These are phyloP conservation scores for Diplodia corticola DNA, from an alignment of 2,329 filamentous ascomycete genomes.

Conservation along the genomic window DNA sequence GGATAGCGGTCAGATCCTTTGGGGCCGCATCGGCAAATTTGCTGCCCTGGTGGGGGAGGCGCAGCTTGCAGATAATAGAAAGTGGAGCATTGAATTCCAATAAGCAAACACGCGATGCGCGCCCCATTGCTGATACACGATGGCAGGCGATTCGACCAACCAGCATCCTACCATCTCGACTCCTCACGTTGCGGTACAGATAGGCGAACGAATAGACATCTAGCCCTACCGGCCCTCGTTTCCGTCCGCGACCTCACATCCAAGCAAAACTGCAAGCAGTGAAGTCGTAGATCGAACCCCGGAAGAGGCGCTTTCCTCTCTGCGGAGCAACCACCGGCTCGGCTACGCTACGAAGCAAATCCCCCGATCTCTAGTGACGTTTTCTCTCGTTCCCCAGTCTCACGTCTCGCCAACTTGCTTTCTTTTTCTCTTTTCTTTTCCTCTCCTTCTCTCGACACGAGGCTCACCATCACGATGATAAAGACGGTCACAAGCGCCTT, in stretches of 20 bases:
- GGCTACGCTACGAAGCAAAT: neutral
- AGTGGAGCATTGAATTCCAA: neutral
- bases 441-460: neutral
- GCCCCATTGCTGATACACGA: neutral
- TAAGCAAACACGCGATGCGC: neutral
- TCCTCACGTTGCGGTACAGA: neutral
- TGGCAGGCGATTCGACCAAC: neutral
- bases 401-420: neutral
- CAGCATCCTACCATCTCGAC: neutral
- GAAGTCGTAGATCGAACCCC: neutral
- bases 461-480: neutral
- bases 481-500: no score
- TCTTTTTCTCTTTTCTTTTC: neutral
- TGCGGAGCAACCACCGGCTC: neutral
- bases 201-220: neutral
- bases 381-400: neutral
- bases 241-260: neutral
- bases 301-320: neutral
- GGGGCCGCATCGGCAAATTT: neutral
- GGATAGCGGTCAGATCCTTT: neutral
- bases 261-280: neutral
- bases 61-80: neutral
- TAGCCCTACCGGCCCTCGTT: neutral
- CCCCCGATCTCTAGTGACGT: neutral
- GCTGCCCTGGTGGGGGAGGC: neutral